These are phyloP conservation scores for Phaeodactylum tricornutum DNA, from an alignment of 108 stramenopile genomes.

Conservation along the genomic window DNA sequence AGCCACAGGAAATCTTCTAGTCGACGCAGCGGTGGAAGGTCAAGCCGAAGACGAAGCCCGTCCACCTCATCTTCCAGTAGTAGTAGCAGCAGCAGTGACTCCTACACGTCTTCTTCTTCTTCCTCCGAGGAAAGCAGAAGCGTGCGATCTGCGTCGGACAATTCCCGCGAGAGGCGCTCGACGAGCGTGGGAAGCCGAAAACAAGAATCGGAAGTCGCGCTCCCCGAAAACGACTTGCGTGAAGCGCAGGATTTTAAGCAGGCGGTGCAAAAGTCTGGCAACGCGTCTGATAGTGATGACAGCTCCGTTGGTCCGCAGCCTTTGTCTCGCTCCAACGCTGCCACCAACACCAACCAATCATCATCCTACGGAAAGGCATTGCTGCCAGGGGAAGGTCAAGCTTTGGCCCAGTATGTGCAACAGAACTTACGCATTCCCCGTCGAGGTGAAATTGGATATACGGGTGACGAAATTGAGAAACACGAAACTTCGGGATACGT, in stretches of 20 bases:
- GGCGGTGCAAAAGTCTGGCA: conserved; percentile 46
- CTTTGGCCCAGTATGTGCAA: conserved; percentile 94
- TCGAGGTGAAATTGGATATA: conserved; percentile 96
- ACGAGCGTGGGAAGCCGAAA: not conserved
- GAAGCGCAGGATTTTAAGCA: conserved; percentile 68
- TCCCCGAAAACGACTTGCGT: not conserved
- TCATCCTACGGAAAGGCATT: conserved; percentile 74
- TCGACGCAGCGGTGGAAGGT: conserved; percentile 1
- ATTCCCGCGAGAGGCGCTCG: conserved; percentile 1
- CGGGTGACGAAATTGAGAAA: conserved; percentile 83
- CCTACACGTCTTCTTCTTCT: conserved; percentile 22
- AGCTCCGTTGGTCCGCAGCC: conserved; percentile 64
- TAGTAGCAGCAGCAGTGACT: conserved; percentile 13
- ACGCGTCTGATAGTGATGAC: conserved; percentile 34
- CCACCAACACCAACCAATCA: conserved; percentile 24
- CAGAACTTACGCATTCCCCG: conserved; percentile 97
- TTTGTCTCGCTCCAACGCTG: conserved; percentile 30
- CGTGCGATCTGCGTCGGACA: not conserved
- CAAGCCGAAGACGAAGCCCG: conserved; percentile 15
- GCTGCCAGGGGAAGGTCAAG: conserved; percentile 89
- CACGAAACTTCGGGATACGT: conserved; percentile 93
- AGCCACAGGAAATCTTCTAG: not conserved
- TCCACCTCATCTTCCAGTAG: conserved; percentile 15
- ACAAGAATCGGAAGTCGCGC: not conserved
- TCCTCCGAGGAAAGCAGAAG: conserved; percentile 7